Percentiles rank a stretch among this genome's conserved stretches.
phyloP scores from a whole-genome alignment of 108 stramenopile genomes.

The Cyclotella baltica region DNA sequence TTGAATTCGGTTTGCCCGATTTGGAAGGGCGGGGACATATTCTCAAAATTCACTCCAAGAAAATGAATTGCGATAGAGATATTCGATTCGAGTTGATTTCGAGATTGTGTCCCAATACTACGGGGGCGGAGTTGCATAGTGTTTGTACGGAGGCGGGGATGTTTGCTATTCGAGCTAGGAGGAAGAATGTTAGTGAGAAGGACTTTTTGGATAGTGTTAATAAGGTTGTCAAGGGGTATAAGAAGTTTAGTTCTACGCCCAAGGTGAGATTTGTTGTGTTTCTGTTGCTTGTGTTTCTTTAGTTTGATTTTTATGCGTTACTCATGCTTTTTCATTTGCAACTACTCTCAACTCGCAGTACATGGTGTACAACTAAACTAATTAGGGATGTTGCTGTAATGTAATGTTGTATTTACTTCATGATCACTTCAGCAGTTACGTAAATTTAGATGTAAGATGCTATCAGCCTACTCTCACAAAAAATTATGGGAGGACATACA shows the following conservation, averaged over 20 bases:
- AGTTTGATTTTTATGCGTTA: neutral
- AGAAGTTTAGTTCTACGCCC: constrained; percentile 99
- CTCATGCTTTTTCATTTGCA: neutral
- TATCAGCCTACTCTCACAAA: too few relatives aligned
- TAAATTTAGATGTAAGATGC: too few relatives aligned
- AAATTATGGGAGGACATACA: too few relatives aligned
- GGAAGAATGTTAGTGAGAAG: constrained; percentile 99
- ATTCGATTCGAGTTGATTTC: constrained; percentile 94
- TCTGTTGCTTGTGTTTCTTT: neutral
- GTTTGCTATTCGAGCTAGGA: constrained; percentile 98
- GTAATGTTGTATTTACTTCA: too few relatives aligned
- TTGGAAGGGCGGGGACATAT: constrained; percentile 89
- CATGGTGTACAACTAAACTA: constrained; percentile 87
- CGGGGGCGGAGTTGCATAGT: constrained; percentile 99
- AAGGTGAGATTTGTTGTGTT: too few relatives aligned
- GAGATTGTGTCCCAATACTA: constrained; percentile 94
- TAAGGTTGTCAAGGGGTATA: constrained; percentile 99
- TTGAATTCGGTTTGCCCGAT: constrained; percentile 96
- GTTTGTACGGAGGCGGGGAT: constrained; percentile 99
- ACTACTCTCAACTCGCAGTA: constrained; percentile 51
- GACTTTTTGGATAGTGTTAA: constrained; percentile 99
- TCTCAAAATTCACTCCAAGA: constrained; percentile 95
- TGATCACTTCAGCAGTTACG: too few relatives aligned
- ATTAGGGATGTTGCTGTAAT: neutral
- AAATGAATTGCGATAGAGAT: constrained; percentile 97